Evolutionary conservation across 2,329 filamentous ascomycete genomes (phyloP), one percentile per base, ranked within the genome.

Genomic region (Blastomyces emzantsi): DNA sequence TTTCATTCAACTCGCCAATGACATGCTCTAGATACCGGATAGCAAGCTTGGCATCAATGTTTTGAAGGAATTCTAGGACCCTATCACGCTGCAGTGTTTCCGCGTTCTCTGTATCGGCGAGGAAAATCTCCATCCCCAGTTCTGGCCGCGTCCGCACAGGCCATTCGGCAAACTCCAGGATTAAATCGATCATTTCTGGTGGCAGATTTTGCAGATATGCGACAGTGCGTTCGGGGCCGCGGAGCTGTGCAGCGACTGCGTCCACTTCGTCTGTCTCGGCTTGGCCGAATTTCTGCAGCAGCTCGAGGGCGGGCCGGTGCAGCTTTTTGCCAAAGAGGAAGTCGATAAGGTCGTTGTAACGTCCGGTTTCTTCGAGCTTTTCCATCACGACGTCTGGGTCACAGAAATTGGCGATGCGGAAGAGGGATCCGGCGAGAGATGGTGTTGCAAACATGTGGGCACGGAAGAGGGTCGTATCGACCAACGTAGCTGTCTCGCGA

Each of bases 391-490:
- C 94, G 39, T 90, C 88, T 0, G 94, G 93, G 70, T 99, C 93
- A 74, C 94, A 97, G 73, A 97, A 97, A 74, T 99, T 99, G 72
- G 92, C 88, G 61, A 97, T 90, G 30, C 94, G 91, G 78, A 99
- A 97, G 0, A 99, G 83, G 0, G 92, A 90, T 1, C 90, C 90
- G 3, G 92, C 92, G 13, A 99, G 81, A 6, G 88, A 86, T 4
- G 94, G 93, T 8, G 87, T 87, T 3, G 89, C 91, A 71, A 93
- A 91, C 92, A 99, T 97, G 75, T 96, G 95, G 0, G 91, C 89
- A 19, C 93, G 86, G 79, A 99, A 97, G 0, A 99, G 82, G 0
- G 92, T 93, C 0, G 94, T 99, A 72, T 99, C 94, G 7, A 97
- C 91, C 2, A 97, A 79, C 60, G 85, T 87, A 45, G 94, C 96